Evolutionary conservation across 2,329 filamentous ascomycete species (phyloP).

Genomic region (Ophiostoma pallidulum): DNA sequence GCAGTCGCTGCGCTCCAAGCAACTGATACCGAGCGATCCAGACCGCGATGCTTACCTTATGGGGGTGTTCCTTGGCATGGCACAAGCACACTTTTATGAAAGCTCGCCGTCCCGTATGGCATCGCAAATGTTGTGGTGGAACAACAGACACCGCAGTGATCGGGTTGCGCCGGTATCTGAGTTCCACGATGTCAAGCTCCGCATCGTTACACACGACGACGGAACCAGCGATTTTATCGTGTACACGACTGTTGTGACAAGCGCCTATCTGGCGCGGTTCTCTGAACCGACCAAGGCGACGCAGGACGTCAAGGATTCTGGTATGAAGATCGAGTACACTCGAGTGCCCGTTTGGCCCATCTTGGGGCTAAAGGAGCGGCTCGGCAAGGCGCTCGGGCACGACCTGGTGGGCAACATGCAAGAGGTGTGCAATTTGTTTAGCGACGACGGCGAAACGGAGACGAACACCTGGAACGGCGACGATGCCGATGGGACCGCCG

Average conservation of each 20-base stretch:
- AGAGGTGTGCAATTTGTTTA: conserved; percentile 18
- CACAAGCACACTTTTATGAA: conserved; percentile 44
- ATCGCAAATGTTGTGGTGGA: conserved; percentile 20
- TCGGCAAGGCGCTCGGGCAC: conserved; percentile 42
- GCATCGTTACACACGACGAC: conserved; percentile 42
- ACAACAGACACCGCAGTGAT: conserved; percentile 7
- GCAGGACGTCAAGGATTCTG: conserved; percentile 11
- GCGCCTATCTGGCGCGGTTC: conserved; percentile 40
- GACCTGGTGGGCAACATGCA: conserved; percentile 36
- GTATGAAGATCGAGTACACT: conserved; percentile 38
- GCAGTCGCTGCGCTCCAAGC: conserved; percentile 37
- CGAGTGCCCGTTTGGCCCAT: conserved; percentile 46
- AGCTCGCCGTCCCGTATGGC: conserved; percentile 11
- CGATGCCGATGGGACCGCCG: background rate
- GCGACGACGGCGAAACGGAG: conserved; percentile 16
- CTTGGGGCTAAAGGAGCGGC: conserved; percentile 43
- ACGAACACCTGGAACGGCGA: conserved; percentile 16
- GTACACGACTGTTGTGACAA: conserved; percentile 41
- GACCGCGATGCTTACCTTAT: conserved; percentile 45
- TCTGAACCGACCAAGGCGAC: conserved; percentile 35
- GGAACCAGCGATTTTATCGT: conserved; percentile 41
- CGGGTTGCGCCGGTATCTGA: conserved; percentile 9
- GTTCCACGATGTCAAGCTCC: conserved; percentile 40
- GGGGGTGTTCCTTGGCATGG: conserved; percentile 46
- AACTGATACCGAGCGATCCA: conserved; percentile 36